Evolutionary conservation across 2,329 filamentous ascomycete species (phyloP).

Genomic region (Gnomoniopsis sp.): DNA sequence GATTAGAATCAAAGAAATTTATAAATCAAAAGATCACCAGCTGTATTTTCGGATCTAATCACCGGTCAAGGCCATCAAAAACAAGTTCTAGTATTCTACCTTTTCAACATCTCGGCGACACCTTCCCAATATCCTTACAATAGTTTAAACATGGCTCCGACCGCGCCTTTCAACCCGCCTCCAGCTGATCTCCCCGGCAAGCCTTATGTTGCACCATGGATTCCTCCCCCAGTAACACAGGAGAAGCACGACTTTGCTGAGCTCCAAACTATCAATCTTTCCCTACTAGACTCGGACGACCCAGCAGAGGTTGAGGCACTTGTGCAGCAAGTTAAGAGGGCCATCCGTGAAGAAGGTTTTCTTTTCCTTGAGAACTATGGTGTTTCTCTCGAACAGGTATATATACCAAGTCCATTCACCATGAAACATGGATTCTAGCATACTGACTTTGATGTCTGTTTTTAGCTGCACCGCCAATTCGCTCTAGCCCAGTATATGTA

Average conservation of each 20-base stretch:
- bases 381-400: conserved; percentile 38
- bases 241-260: conserved; percentile 40
- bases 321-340: conserved; percentile 38
- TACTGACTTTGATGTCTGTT: background rate
- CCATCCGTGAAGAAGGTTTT: conserved; percentile 41
- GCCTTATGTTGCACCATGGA: conserved; percentile 39
- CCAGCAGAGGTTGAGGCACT: conserved; percentile 39
- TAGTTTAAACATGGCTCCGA: conserved; percentile 23
- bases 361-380: conserved; percentile 49
- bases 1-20: background rate
- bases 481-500: conserved; percentile 47
- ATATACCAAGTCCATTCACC: background rate
- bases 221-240: conserved; percentile 41
- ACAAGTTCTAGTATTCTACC: background rate
- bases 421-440: background rate
- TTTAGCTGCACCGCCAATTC: conserved; percentile 47
- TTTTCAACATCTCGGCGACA: too few species aligned
- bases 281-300: conserved; percentile 39
- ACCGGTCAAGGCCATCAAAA: background rate
- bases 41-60: background rate
- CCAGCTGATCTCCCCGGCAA: conserved; percentile 35
- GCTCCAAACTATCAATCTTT: conserved; percentile 40
- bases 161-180: conserved; percentile 38
- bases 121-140: background rate
- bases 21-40: background rate